These are phyloP conservation scores for Termitomyces sp. DNA, from an alignment of 768 basidiomycete species.

Conservation along the genomic window DNA sequence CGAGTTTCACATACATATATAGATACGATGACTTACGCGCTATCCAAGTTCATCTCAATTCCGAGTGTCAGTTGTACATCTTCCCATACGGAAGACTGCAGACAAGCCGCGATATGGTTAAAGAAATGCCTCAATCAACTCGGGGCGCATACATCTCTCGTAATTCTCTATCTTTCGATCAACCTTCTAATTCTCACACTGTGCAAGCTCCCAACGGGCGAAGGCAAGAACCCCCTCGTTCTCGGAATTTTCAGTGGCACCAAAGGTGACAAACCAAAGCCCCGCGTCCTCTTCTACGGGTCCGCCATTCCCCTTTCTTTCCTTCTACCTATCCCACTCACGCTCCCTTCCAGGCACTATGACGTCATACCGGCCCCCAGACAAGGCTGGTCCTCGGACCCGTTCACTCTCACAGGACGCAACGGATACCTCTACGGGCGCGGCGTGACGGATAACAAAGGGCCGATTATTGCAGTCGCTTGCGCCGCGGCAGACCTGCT, in stretches of 20 bases:
- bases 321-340: not conserved
- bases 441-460: slow-evolving; percentile 94
- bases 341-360: slow-evolving; percentile 64
- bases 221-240: slow-evolving; percentile 82
- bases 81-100: slow-evolving; percentile 77
- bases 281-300: slow-evolving; percentile 90
- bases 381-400: slow-evolving; percentile 78
- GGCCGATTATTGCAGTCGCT: slow-evolving; percentile 88
- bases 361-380: slow-evolving; percentile 87
- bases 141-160: slow-evolving; percentile 78
- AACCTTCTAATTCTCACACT: not conserved
- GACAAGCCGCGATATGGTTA: slow-evolving; percentile 92
- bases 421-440: slow-evolving; percentile 92
- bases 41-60: slow-evolving; percentile 84
- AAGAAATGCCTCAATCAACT: slow-evolving; percentile 85
- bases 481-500: slow-evolving; percentile 85
- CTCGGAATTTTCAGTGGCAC: slow-evolving; percentile 82
- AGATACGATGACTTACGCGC: slow-evolving; percentile 76
- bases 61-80: slow-evolving; percentile 78
- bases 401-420: slow-evolving; percentile 75
- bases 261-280: slow-evolving; percentile 54
- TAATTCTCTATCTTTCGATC: slow-evolving; percentile 28
- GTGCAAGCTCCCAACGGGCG: slow-evolving; percentile 68
- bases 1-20: not conserved
- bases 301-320: slow-evolving; percentile 26